Base-by-base conservation (phyloP, 768 basidiomycete species). In the Suillus paluster region DNA sequence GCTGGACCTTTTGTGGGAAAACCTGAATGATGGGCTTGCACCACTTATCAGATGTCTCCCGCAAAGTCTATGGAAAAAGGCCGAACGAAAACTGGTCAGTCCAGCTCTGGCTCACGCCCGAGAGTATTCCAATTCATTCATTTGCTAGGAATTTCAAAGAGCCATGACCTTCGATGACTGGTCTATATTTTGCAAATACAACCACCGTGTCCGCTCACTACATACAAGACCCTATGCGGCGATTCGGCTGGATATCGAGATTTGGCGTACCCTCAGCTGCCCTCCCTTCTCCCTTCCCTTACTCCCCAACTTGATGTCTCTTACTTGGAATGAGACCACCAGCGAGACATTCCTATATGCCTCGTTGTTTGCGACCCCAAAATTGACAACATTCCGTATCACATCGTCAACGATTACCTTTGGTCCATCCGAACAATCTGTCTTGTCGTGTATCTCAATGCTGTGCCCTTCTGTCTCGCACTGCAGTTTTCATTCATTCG, bases 121-220 rank as follows among this genome's bases (percentile, higher is more conserved):
- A 17, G 9, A 30, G 27, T 17, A 49, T 19, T 1, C 17, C 27
- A 30, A 27, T 30, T 19, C 21, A 45, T 11, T 19, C 10, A 4
- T 17, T 30, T 19, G 17, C 9, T 15, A 49, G 27, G 2, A 49
- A 49, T 19, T 49, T 19, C 27, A 30, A 49, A 49, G 48, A 27
- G 48, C 5, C 9, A 30, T 49, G 48, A 49, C 27, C 9, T 19
- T 49, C 17, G 27, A 69, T 15, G 72, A 73, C 54, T 73, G 73
- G 72, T 62, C 70, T 12, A 49, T 75, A 52, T 73, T 73, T 50
- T 65, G 71, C 38, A 71, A 66, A 36, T 73, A 74, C 52, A 45
- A 71, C 9, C 66, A 62, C 27, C 66, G 71, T 21, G 72, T 73
- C 3, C 71, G 68, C 38, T 9, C 9, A 33, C 42, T 14, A 5